These are phyloP conservation scores for Sphagnum contortum DNA, from an alignment of 225 moss, liverwort and hornwort species.

Conservation along the genomic window DNA sequence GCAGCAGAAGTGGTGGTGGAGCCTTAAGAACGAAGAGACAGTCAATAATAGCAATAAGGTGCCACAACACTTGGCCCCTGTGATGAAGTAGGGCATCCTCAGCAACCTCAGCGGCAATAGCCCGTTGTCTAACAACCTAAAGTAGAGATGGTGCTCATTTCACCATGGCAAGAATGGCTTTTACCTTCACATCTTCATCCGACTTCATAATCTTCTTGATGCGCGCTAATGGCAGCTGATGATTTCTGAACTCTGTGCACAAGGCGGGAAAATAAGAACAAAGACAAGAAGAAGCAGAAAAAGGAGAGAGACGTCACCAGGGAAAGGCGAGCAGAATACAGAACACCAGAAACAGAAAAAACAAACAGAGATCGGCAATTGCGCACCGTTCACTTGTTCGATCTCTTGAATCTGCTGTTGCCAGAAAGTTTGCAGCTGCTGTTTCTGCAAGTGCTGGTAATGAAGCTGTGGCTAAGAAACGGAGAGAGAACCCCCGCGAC, in stretches of 20 bases:
- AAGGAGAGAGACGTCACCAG: neutral
- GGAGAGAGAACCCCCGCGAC: no score
- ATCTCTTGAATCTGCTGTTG: constrained; percentile 82
- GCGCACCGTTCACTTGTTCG: constrained; percentile 77
- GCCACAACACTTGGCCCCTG: no score
- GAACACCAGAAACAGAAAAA: neutral
- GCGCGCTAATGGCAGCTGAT: neutral
- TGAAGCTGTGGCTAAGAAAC: constrained; percentile 42
- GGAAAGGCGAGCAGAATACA: neutral
- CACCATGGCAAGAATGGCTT: neutral
- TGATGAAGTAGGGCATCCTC: no score
- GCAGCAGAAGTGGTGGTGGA: no score
- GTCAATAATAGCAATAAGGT: no score
- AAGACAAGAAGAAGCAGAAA: neutral
- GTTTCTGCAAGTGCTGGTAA: constrained; percentile 54
- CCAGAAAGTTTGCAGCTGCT: constrained; percentile 81
- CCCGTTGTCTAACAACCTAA: no score
- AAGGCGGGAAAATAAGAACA: neutral
- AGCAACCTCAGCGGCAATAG: no score
- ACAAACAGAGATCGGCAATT: neutral
- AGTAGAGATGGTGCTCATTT: neutral
- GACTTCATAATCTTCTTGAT: constrained; percentile 4
- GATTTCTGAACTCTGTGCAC: constrained; percentile 4
- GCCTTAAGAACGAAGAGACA: no score
- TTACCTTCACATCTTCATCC: constrained; percentile 7